These are phyloP conservation scores for Hebeloma cylindrosporum DNA, from an alignment of 768 basidiomycete species.

Conservation along the genomic window DNA sequence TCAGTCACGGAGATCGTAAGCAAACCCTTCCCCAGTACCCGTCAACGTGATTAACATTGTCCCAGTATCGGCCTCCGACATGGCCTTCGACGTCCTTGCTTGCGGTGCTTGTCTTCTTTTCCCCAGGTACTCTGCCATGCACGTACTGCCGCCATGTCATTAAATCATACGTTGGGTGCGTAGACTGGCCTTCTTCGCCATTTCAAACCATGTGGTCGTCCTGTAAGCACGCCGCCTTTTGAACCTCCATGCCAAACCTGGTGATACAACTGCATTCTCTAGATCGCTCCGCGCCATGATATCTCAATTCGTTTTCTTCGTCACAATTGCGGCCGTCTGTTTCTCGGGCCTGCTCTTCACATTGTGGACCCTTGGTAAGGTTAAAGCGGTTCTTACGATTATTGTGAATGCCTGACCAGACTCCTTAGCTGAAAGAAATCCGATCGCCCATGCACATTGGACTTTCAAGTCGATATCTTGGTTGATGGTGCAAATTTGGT, in stretches of 20 bases:
- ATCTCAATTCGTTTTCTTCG: conserved; percentile 75
- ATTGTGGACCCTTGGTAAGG: conserved; percentile 45
- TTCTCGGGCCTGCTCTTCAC: conserved; percentile 74
- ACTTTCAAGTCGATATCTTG: conserved; percentile 62
- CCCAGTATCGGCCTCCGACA: conserved; percentile 48
- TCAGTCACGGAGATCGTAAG: conserved; percentile 53
- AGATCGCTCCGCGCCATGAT: conserved; percentile 85
- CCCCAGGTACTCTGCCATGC: too few relatives aligned
- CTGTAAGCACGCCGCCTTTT: conserved; percentile 46
- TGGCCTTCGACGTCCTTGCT: conserved; percentile 82
- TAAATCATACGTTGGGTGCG: too few relatives aligned
- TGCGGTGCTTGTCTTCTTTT: conserved; percentile 86
- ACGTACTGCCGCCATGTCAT: too few relatives aligned
- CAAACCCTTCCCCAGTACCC: not conserved
- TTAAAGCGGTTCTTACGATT: not conserved
- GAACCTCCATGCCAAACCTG: not conserved
- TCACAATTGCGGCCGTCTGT: conserved; percentile 72
- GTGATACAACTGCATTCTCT: not conserved
- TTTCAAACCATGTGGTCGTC: conserved; percentile 77
- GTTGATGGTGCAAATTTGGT: conserved; percentile 88
- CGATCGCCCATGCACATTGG: conserved; percentile 27
- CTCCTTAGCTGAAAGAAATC: conserved; percentile 29
- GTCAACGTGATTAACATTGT: not conserved
- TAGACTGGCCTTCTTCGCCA: conserved; percentile 75
- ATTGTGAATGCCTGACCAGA: conserved; percentile 3